Conservation (phyloP, 345 rosid genomes). For the Brassica incana region DNA sequence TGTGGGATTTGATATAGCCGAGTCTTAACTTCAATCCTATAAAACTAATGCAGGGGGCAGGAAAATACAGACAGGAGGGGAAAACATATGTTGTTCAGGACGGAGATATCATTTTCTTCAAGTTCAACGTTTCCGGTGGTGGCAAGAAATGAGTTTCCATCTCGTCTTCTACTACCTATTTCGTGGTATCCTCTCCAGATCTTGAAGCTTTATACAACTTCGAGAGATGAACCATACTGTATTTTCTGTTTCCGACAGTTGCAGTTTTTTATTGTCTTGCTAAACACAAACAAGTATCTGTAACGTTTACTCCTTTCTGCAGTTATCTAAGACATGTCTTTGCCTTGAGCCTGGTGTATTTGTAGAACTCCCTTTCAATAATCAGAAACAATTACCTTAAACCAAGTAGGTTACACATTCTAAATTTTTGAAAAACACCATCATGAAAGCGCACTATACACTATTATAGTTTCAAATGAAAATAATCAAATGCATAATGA, state of each 20-base stretch:
- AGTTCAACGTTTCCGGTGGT: conserved; percentile 95
- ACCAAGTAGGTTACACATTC: too few species aligned
- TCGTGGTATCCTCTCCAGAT: conserved; percentile 21
- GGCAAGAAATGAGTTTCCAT: conserved; percentile 77
- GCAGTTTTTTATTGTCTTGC: conserved; percentile 18
- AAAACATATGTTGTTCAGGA: conserved; percentile 95
- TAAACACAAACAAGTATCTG: conserved; percentile 17
- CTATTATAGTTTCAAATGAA: too few species aligned
- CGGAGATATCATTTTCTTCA: conserved; percentile 91
- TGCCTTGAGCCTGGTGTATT: conserved; percentile 11
- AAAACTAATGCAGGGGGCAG: conserved; percentile 63
- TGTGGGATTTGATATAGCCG: background rate
- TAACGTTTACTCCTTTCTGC: conserved; percentile 11
- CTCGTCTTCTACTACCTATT: conserved; percentile 7
- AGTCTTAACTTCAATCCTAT: background rate
- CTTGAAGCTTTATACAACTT: conserved; percentile 22
- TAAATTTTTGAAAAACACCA: too few species aligned
- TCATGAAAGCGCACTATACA: too few species aligned
- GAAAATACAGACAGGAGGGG: conserved; percentile 93
- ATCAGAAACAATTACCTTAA: background rate
- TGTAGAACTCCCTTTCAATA: conserved; percentile 21
- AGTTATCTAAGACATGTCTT: conserved; percentile 28
- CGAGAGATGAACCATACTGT: conserved; percentile 29
- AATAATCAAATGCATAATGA: too few species aligned
- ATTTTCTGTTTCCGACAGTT: conserved; percentile 16